Evolutionary conservation across 2,329 filamentous ascomycete genomes (phyloP), one percentile per base, ranked within the genome.

Genomic region (Nemania sp.): DNA sequence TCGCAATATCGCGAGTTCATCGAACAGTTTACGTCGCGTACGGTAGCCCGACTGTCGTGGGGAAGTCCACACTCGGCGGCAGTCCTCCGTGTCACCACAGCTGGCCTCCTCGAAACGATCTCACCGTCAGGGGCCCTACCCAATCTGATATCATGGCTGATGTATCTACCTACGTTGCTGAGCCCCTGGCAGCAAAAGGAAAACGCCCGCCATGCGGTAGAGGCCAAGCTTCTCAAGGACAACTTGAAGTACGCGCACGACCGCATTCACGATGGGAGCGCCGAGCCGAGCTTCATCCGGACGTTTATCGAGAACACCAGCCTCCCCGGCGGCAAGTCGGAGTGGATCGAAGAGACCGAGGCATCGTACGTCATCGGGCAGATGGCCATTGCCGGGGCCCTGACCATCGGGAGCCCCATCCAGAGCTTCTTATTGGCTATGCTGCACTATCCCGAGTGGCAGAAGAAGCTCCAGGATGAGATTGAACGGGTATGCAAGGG

Each of bases 121-220:
- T 78, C 75, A 12, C 79, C 80, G 1, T 70, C 77, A 1, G 79
- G 79, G 1, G 76, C 79, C 4, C 68, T 79, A 21, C 78, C 78
- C 7, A 80, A 80, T 60, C 57, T 78, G 2, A 65, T 79, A 11
- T 72, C 69, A 13, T 77, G 75, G 68, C 71, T 80, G 3, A 68
- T 71, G 56, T 72, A 78, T 55, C 58, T 82, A 1, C 80, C 80
- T 0, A 59, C 62, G 0, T 71, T 57, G 29, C 35, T 81, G 3
- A 78, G 75, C 21, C 80, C 79, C 0, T 81, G 80, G 80, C 76
- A 81, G 69, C 70, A 74, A 60, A 77, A 75, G 62, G 80, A 82
- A 65, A 69, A 68, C 5, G 69, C 71, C 0, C 73, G 79, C 3
- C 76, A 80, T 59, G 71, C 67, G 6, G 67, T 77, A 4, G 79